Evolutionary conservation across 2,329 filamentous ascomycete genomes (phyloP).

Genomic region (Cladophialophora exuberans): DNA sequence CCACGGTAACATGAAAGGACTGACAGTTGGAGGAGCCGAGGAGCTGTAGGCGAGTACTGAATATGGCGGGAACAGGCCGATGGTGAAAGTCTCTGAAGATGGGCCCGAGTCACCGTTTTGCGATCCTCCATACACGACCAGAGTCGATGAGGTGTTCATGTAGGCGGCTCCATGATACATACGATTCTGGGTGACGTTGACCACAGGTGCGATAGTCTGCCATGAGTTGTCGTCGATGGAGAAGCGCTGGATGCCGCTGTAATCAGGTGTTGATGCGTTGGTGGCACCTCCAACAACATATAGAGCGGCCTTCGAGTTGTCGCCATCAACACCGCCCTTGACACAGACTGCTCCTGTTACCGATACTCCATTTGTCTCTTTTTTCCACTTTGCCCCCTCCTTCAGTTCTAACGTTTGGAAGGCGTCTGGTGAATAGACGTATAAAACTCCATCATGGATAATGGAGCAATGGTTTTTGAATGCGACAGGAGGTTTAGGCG

Average conservation of each 20-base stretch:
- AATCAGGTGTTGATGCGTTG: slow-evolving; percentile 56
- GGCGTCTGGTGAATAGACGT: slow-evolving; percentile 74
- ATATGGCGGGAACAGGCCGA: slow-evolving; percentile 69
- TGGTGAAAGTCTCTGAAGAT: slow-evolving; percentile 75
- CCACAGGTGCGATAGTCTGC: slow-evolving; percentile 57
- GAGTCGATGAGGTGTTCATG: slow-evolving; percentile 68
- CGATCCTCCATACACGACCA: slow-evolving; percentile 80
- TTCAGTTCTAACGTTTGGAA: slow-evolving; percentile 75
- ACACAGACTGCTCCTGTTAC: slow-evolving; percentile 80
- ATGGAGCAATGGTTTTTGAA: slow-evolving; percentile 80
- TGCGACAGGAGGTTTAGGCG: slow-evolving; percentile 70
- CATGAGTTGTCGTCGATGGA: slow-evolving; percentile 61
- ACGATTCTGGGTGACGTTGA: slow-evolving; percentile 67
- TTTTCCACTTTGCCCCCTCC: slow-evolving; percentile 72
- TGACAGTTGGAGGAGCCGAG: slow-evolving; percentile 63
- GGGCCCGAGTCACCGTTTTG: slow-evolving; percentile 60
- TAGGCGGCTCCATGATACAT: slow-evolving; percentile 76
- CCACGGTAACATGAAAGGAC: slow-evolving; percentile 76
- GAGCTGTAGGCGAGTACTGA: slow-evolving; percentile 62
- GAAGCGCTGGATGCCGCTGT: slow-evolving; percentile 75
- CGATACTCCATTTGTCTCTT: slow-evolving; percentile 65
- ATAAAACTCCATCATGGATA: slow-evolving; percentile 79
- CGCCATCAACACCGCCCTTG: slow-evolving; percentile 62
- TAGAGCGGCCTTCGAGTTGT: slow-evolving; percentile 64
- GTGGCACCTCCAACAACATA: slow-evolving; percentile 78